Evolutionary conservation across 441 rosid species (phyloP).

Genomic region (Pelargonium fulgidum): DNA sequence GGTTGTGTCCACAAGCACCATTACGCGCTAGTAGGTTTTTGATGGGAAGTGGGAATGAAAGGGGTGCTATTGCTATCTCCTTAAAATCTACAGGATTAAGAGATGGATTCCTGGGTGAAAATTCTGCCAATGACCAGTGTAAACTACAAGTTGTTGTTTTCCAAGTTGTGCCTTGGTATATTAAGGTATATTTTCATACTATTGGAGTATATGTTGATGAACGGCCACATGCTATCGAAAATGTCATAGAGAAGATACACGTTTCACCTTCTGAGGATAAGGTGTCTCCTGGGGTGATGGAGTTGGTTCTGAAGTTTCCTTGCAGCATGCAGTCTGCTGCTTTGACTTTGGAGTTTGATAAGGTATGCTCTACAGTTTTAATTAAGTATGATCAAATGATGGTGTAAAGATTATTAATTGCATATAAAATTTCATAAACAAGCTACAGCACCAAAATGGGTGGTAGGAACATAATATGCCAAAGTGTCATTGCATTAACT

Average conservation of each 20-base stretch:
- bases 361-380: constrained; percentile 40
- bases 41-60: constrained; percentile 97
- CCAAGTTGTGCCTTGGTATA: constrained; percentile 96
- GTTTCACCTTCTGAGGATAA: constrained; percentile 87
- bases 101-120: constrained; percentile 25
- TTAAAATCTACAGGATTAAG: constrained; percentile 47
- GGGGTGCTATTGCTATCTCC: constrained; percentile 87
- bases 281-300: constrained; percentile 88
- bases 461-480: not conserved
- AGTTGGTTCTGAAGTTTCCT: constrained; percentile 74
- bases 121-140: constrained; percentile 29
- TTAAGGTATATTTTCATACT: constrained; percentile 79
- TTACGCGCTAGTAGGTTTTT: constrained; percentile 69
- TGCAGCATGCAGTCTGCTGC: constrained; percentile 64
- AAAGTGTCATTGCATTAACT: not conserved
- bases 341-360: constrained; percentile 76
- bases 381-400: not conserved
- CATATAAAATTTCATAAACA: not conserved
- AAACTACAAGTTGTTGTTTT: constrained; percentile 55
- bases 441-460: not conserved
- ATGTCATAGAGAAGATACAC: constrained; percentile 50
- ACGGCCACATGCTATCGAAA: constrained; percentile 38
- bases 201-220: constrained; percentile 67
- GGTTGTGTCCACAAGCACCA: constrained; percentile 70
- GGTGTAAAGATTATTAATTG: not conserved